Base-by-base conservation (phyloP, 305 asterid species). In the Galium porrigens region DNA sequence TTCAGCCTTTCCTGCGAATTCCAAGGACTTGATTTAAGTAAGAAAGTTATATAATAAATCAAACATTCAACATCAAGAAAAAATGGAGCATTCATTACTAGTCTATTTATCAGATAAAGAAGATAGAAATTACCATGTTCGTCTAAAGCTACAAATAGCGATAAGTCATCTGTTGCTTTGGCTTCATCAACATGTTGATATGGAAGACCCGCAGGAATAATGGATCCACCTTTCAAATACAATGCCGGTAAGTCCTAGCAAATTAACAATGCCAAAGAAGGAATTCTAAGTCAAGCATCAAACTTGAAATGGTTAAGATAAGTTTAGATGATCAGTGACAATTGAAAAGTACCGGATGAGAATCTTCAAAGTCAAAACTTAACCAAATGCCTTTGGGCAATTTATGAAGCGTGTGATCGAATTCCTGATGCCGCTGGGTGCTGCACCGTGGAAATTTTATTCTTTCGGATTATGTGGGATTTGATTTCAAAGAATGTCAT, bases 151-250 rank as follows among this genome's bases (percentile, higher is more conserved):
- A 90, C 85, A 52, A 90, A 82, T 64, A 90, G 83, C 14, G 72
- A 54, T 48, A 88, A 73, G 74, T 90, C 97, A 63, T 90, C 96
- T 0, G 80, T 77, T 27, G 64, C 72, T 63, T 81, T 84, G 76
- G 95, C 89, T 81, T 87, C 94, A 71, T 81, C 94, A 64, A 83
- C 86, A 77, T 87, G 85, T 79, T 84, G 96, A 76, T 74, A 62
- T 54, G 79, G 84, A 63, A 83, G 86, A 66, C 79, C 90, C 64
- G 74, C 68, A 18, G 94, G 97, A 70, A 94, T 75, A 44, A 94
- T 89, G 34, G 95, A 89, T 83, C 99, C 99, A 66, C 99, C 95
- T 78, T 65, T 78, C 68, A 89, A 83, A 80, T 89, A 94, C 36
- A 94, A 67, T 48, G 86, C 89, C 14, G 99, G 99, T 73, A 94